Percentiles rank a stretch among this genome's conserved stretches.
phyloP scores from a whole-genome alignment of 2,329 filamentous ascomycete genomes.

The Colletotrichum brevisporum region DNA sequence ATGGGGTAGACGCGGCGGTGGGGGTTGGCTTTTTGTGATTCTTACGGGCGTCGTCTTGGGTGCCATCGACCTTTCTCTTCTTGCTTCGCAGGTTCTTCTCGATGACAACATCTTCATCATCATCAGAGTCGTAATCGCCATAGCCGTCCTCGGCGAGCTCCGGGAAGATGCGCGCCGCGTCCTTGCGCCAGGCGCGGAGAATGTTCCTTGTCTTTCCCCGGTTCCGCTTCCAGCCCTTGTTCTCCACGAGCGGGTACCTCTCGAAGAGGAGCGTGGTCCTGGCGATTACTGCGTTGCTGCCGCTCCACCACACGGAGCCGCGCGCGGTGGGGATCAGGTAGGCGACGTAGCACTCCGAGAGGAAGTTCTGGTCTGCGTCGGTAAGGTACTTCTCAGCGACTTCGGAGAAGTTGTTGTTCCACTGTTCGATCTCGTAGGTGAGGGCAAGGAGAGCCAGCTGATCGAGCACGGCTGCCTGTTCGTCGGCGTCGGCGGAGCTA shows the following conservation, averaged over 20 bases:
- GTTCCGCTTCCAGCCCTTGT: slow-evolving; percentile 4
- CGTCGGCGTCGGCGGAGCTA: neutral
- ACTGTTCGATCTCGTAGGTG: slow-evolving; percentile 26
- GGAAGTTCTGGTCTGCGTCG: slow-evolving; percentile 13
- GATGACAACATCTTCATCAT: neutral
- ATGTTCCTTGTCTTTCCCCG: neutral
- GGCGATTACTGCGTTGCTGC: slow-evolving; percentile 7
- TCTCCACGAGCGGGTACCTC: slow-evolving; percentile 10
- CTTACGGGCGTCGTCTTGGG: neutral
- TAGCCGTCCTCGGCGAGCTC: neutral
- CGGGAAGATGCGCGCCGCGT: slow-evolving; percentile 18
- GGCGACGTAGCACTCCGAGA: neutral
- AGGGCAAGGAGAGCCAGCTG: slow-evolving; percentile 26
- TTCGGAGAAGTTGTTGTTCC: neutral
- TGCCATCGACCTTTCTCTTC: slow-evolving; percentile 7
- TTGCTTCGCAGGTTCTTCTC: neutral
- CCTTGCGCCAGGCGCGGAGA: slow-evolving; percentile 27
- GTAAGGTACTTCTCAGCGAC: neutral
- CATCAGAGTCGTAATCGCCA: neutral
- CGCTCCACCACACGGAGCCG: slow-evolving; percentile 28
- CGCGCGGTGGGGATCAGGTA: slow-evolving; percentile 23
- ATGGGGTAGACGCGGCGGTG: neutral
- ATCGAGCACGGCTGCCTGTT: neutral
- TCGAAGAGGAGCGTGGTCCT: neutral
- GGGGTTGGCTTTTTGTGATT: neutral